Evolutionary conservation across 192 early-diverging fungal genomes (phyloP).

Genomic region (Chytriomyces hyalinus): DNA sequence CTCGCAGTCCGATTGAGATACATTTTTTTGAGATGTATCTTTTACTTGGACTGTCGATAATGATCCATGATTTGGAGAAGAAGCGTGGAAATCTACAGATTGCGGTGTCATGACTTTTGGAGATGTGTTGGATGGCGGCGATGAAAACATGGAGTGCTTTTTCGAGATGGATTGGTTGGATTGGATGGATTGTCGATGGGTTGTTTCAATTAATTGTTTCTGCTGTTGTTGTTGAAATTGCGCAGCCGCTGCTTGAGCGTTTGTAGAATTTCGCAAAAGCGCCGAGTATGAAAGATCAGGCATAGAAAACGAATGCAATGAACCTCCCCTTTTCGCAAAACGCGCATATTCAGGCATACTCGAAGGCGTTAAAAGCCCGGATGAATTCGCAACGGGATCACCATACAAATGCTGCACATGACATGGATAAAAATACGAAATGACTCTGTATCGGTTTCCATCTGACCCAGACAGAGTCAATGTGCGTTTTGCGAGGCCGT

Average conservation of each 20-base stretch:
- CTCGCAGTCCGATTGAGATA: not conserved
- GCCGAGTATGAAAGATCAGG: constrained; percentile 6
- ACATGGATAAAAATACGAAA: not conserved
- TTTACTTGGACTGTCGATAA: too few relatives aligned
- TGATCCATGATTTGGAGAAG: too few relatives aligned
- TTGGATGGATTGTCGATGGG: not conserved
- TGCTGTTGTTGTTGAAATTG: not conserved
- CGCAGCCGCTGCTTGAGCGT: not conserved
- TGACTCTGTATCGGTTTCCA: constrained; percentile 12
- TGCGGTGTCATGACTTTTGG: too few relatives aligned
- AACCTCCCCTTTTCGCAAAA: not conserved
- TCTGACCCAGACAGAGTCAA: not conserved
- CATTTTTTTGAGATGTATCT: not conserved
- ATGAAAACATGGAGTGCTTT: too few relatives aligned
- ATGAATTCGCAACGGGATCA: not conserved
- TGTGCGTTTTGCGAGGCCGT: not conserved
- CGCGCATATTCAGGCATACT: not conserved
- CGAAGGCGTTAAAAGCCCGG: not conserved
- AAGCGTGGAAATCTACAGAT: too few relatives aligned
- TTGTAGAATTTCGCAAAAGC: not conserved
- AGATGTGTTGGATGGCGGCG: too few relatives aligned
- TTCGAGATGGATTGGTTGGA: not conserved
- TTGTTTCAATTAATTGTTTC: not conserved
- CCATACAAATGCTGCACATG: not conserved
- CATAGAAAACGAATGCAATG: not conserved